Evolutionary conservation across 2,329 filamentous ascomycete species (phyloP).

Genomic region (Aureobasidium zeae): DNA sequence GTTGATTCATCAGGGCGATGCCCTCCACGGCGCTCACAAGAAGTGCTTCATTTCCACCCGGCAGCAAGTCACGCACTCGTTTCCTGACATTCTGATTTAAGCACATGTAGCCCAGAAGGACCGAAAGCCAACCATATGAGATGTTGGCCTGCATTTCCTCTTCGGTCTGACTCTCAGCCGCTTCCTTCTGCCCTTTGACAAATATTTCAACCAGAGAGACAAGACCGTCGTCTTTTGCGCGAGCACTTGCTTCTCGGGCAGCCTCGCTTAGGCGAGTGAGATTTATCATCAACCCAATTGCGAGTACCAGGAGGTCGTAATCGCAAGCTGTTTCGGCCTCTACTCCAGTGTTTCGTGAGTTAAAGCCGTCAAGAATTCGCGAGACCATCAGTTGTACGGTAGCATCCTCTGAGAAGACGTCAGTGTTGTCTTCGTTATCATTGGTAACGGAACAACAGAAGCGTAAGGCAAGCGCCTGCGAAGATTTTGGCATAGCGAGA

Average conservation of each 20-base stretch:
- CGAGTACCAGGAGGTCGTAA: conserved; percentile 65
- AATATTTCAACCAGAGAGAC: conserved; percentile 24
- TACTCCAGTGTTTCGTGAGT: conserved; percentile 16
- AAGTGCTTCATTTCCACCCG: conserved; percentile 38
- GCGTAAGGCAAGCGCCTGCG: conserved; percentile 45
- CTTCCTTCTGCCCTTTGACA: conserved; percentile 22
- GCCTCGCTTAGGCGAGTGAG: conserved; percentile 66
- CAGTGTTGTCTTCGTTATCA: conserved; percentile 60
- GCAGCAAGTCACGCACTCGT: conserved; percentile 30
- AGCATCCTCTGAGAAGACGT: conserved; percentile 50
- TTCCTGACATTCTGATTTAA: conserved; percentile 41
- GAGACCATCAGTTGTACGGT: conserved; percentile 38
- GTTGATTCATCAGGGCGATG: conserved; percentile 52
- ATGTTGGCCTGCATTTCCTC: conserved; percentile 70
- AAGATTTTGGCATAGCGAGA: not conserved
- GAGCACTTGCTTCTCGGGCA: conserved; percentile 33
- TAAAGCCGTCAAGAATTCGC: conserved; percentile 23
- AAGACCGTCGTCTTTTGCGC: conserved; percentile 17
- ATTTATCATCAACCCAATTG: conserved; percentile 78
- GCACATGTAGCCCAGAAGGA: conserved; percentile 74
- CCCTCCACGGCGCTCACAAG: conserved; percentile 52
- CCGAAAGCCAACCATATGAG: conserved; percentile 74
- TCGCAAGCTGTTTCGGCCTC: conserved; percentile 42
- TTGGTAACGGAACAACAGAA: conserved; percentile 82
- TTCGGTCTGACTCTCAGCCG: conserved; percentile 54